Evolutionary conservation across 129 eudicot genomes (phyloP).

Genomic region (Centrapalus pauciflorus): DNA sequence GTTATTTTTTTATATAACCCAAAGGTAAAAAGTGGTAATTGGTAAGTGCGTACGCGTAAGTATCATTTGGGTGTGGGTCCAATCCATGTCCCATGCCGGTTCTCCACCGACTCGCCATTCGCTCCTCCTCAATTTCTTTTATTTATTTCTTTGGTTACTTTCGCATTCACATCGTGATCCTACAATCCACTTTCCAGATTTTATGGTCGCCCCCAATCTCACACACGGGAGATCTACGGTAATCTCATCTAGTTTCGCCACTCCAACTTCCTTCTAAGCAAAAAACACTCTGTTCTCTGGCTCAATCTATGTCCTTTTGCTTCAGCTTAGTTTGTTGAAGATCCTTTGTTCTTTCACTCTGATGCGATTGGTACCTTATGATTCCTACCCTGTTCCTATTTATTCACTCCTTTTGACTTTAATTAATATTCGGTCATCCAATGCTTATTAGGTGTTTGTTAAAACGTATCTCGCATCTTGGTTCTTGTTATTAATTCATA

Average conservation of each 20-base stretch:
- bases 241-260: slow-evolving; percentile 8
- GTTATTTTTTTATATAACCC: too few species aligned
- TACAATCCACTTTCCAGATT: slow-evolving; percentile 27
- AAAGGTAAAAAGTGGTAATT: too few species aligned
- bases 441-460: slow-evolving; percentile 7
- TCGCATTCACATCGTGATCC: slow-evolving; percentile 9
- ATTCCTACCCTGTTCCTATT: not conserved
- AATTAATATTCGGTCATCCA: not conserved
- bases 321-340: slow-evolving; percentile 11
- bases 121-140: not conserved
- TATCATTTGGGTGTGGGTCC: too few species aligned
- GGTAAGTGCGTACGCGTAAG: too few species aligned
- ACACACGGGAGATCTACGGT: slow-evolving; percentile 13
- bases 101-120: slow-evolving; percentile 21
- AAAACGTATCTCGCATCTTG: not conserved
- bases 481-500: not conserved
- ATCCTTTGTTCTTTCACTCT: slow-evolving; percentile 13
- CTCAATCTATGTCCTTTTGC: not conserved
- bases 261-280: not conserved
- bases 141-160: slow-evolving; percentile 1
- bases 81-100: too few species aligned
- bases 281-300: not conserved
- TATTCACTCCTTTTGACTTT: not conserved
- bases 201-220: slow-evolving; percentile 15
- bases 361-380: slow-evolving; percentile 43